These are phyloP conservation scores for Lonicera japonica DNA, from an alignment of 129 eudicot species.

Conservation along the genomic window DNA sequence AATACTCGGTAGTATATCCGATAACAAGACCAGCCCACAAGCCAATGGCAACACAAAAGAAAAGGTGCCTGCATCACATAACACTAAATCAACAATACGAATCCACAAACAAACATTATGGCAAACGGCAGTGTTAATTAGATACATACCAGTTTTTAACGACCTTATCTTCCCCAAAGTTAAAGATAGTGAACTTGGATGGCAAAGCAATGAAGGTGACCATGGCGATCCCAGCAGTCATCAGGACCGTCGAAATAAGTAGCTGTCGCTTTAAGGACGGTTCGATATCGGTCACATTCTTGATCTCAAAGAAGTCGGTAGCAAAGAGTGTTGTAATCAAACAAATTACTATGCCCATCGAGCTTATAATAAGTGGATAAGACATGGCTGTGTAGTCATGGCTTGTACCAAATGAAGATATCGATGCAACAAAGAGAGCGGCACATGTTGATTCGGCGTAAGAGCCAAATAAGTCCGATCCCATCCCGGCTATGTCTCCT, in stretches of 20 bases:
- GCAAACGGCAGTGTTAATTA: background rate
- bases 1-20: slow-evolving; percentile 39
- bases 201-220: slow-evolving; percentile 46
- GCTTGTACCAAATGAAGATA: slow-evolving; percentile 39
- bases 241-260: slow-evolving; percentile 41
- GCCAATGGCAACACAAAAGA: slow-evolving; percentile 43
- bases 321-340: slow-evolving; percentile 43
- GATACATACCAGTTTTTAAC: slow-evolving; percentile 35
- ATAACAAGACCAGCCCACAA: slow-evolving; percentile 45
- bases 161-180: slow-evolving; percentile 36
- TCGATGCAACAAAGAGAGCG: slow-evolving; percentile 49
- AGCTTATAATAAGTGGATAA: slow-evolving; percentile 46
- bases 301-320: slow-evolving; percentile 31
- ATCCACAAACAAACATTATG: background rate
- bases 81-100: background rate
- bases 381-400: slow-evolving; percentile 50
- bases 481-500: slow-evolving; percentile 60
- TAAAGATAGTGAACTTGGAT: slow-evolving; percentile 35
- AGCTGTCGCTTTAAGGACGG: slow-evolving; percentile 48
- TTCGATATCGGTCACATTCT: slow-evolving; percentile 30
- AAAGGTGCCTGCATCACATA: slow-evolving; percentile 30
- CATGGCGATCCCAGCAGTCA: slow-evolving; percentile 41
- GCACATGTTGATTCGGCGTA: slow-evolving; percentile 57
- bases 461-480: slow-evolving; percentile 55
- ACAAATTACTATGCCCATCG: slow-evolving; percentile 51